Evolutionary conservation across 2,329 filamentous ascomycete species (phyloP).

Genomic region (Penicillium brevicompactum): DNA sequence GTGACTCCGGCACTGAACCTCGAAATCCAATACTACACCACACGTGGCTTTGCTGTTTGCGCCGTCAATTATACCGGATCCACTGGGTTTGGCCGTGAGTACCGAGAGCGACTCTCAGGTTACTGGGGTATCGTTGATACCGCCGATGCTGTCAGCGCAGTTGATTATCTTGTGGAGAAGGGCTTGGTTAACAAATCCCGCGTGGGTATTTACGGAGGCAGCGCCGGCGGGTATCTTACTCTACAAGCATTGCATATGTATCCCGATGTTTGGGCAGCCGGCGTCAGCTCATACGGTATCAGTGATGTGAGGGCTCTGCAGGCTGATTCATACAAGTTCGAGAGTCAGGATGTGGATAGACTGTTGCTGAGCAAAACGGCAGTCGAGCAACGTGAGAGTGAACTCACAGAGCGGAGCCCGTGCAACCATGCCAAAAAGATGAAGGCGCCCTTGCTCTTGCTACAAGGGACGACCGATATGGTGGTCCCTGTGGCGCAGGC

Average conservation of each 20-base stretch:
- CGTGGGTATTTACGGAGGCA: conserved; percentile 54
- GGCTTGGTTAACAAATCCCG: conserved; percentile 41
- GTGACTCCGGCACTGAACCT: conserved; percentile 48
- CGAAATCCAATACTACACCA: conserved; percentile 55
- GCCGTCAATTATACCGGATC: conserved; percentile 58
- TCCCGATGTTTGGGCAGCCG: conserved; percentile 52
- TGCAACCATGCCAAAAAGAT: conserved; percentile 53
- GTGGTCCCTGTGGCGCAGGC: conserved; percentile 63
- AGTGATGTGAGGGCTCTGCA: conserved; percentile 53
- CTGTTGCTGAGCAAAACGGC: conserved; percentile 45
- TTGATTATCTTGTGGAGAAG: conserved; percentile 44
- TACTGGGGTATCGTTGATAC: conserved; percentile 56
- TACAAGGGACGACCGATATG: conserved; percentile 59
- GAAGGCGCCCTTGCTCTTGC: conserved; percentile 54
- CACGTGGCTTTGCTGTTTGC: conserved; percentile 56
- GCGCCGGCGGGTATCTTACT: conserved; percentile 58
- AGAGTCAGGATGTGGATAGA: conserved; percentile 54
- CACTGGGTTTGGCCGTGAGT: conserved; percentile 53
- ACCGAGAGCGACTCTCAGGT: conserved; percentile 53
- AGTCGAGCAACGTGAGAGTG: conserved; percentile 43
- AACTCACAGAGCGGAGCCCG: conserved; percentile 53
- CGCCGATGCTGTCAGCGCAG: conserved; percentile 53
- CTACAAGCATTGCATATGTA: conserved; percentile 53
- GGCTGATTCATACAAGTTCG: conserved; percentile 59
- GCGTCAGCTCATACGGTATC: conserved; percentile 55